Base-by-base conservation (phyloP, 2,329 filamentous ascomycete species). In the Fusarium sp. region DNA sequence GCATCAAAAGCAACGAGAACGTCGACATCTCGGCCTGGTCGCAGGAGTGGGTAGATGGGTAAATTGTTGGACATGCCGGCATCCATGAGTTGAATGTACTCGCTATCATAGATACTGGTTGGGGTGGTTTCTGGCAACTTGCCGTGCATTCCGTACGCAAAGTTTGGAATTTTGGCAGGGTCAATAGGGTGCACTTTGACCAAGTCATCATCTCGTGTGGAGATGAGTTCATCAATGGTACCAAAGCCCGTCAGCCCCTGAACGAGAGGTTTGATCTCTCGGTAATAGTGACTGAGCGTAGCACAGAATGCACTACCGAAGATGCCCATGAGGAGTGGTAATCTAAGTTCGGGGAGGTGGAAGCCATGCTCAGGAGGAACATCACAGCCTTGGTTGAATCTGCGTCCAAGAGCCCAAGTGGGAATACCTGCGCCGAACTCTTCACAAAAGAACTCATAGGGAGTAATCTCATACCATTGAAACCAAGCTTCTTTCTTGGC, bases 31-130 rank as follows among this genome's bases (percentile, higher is more conserved):
- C 96, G 88, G 4, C 94, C 95, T 0, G 93, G 93, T 13, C 96
- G 90, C 20, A 99, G 89, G 6, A 98, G 86, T 0, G 96, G 96
- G 77, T 99, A 99, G 41, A 98, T 94, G 3, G 96, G 96, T 11
- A 99, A 84, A 76, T 99, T 99, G 78, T 99, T 98, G 69, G 93
- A 97, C 96, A 99, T 99, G 50, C 96, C 96, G 3, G 96, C 94
- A 78, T 99, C 96, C 94, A 98, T 98, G 18, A 95, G 85, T 69
- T 93, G 91, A 20, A 95, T 85, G 77, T 97, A 91, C 43, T 90
- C 85, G 16, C 85, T 86, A 20, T 88, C 84, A 73, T 92, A 90
- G 38, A 97, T 88, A 60, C 89, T 93, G 31, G 91, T 88, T 0
- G 96, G 94, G n/a, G 91, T 92, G 0, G 93, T 92, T 2, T 87